Evolutionary conservation across 78 protist species (phyloP).

Genomic region (Dictyostelium capitatum): DNA sequence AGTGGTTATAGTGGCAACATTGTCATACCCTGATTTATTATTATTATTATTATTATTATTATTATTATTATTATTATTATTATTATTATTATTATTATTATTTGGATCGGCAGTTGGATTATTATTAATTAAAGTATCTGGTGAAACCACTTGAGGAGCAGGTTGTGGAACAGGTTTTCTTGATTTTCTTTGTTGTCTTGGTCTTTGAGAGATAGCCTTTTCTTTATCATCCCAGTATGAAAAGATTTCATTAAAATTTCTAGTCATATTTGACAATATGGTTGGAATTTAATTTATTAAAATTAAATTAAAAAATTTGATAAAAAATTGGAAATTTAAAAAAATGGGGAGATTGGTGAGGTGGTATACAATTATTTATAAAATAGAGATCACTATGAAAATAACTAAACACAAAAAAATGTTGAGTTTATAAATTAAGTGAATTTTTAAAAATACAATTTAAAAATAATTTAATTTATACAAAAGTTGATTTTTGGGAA

Average conservation of each 20-base stretch:
- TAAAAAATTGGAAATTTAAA: too few relatives aligned
- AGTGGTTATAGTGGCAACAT: background rate
- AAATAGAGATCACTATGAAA: too few relatives aligned
- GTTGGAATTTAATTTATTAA: too few relatives aligned
- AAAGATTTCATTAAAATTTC: slow-evolving; percentile 16
- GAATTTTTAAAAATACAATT: too few relatives aligned
- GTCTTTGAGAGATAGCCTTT: slow-evolving; percentile 3
- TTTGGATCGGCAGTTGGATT: background rate
- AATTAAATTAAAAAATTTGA: too few relatives aligned
- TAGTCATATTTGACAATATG: background rate
- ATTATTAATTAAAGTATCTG: background rate
- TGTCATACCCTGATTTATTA: background rate
- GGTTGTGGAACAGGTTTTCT: background rate
- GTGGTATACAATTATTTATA: too few relatives aligned
- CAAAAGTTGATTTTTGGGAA: too few relatives aligned
- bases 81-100: background rate
- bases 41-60: background rate
- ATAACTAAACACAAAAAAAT: too few relatives aligned
- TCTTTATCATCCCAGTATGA: slow-evolving; percentile 75
- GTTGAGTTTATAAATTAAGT: too few relatives aligned
- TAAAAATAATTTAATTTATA: too few relatives aligned
- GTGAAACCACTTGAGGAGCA: background rate
- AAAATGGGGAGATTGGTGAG: too few relatives aligned
- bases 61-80: background rate
- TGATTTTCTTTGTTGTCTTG: background rate